These are phyloP conservation scores for Fusarium nygamai DNA, from an alignment of 2,329 filamentous ascomycete genomes.

Conservation along the genomic window DNA sequence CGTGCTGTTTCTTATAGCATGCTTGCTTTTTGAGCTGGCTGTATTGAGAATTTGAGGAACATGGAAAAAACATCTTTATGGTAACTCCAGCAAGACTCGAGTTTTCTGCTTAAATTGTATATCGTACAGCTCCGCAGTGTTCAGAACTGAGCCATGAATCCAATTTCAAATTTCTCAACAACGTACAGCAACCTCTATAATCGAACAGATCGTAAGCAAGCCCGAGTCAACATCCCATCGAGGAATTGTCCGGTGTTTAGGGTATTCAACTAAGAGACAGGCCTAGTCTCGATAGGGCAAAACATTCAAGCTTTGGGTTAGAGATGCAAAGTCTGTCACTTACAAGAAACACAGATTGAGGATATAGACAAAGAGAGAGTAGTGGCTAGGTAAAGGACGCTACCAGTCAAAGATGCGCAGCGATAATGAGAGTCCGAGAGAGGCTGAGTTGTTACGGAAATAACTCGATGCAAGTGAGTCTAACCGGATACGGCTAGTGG, in stretches of 20 bases:
- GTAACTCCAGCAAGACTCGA: too few species aligned
- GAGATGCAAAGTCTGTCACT: not conserved
- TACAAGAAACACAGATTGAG: not conserved
- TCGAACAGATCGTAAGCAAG: too few species aligned
- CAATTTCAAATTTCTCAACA: not conserved
- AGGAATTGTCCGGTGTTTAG: not conserved
- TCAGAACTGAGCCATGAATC: not conserved
- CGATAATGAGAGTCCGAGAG: not conserved
- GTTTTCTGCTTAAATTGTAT: too few species aligned
- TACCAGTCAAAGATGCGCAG: not conserved
- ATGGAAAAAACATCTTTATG: too few species aligned
- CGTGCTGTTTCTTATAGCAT: not conserved
- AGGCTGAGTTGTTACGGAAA: not conserved
- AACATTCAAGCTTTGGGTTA: accelerated
- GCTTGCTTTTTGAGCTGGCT: not conserved
- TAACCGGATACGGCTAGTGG: not conserved
- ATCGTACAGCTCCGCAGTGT: too few species aligned
- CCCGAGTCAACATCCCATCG: accelerated
- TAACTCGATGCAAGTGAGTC: not conserved
- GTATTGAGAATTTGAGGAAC: too few species aligned
- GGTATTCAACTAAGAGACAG: accelerated
- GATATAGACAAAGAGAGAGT: too few species aligned
- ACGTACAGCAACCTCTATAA: accelerated
- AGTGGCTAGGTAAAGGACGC: not conserved
- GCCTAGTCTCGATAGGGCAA: accelerated